These are phyloP conservation scores for Carex arenaria DNA, from an alignment of 202 grass and related monocot species.

Conservation along the genomic window DNA sequence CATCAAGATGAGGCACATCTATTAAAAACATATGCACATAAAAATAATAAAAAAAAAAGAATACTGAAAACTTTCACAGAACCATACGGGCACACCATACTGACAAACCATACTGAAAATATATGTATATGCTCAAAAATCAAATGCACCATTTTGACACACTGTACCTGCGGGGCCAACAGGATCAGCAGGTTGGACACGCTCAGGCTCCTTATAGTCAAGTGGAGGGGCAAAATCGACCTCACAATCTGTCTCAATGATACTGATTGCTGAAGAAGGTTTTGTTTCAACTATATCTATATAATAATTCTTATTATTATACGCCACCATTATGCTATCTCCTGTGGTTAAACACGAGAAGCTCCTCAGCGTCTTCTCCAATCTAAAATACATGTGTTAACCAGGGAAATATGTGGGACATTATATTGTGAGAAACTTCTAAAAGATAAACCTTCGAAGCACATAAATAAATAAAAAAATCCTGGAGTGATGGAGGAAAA, in stretches of 20 bases:
- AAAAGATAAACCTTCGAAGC: slow-evolving; percentile 1
- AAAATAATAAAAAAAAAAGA: not conserved
- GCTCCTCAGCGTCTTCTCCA: slow-evolving; percentile 93
- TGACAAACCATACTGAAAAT: not conserved
- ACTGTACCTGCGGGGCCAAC: slow-evolving; percentile 35
- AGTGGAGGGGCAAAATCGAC: slow-evolving; percentile 99
- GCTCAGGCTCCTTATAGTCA: slow-evolving; percentile 85
- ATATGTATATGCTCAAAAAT: not conserved
- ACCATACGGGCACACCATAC: not conserved
- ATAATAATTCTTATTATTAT: slow-evolving; percentile 98
- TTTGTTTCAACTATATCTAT: slow-evolving; percentile 99
- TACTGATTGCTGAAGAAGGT: slow-evolving; percentile 80
- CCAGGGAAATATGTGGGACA: not conserved
- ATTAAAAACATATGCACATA: not conserved
- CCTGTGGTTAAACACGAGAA: slow-evolving; percentile 93
- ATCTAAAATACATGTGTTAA: slow-evolving; percentile 37
- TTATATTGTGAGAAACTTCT: slow-evolving; percentile 2
- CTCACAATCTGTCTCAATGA: slow-evolving; percentile 99
- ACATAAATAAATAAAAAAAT: not conserved
- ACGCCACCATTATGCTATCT: slow-evolving; percentile 98
- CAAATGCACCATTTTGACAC: not conserved
- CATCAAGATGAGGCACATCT: not conserved
- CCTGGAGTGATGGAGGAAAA: not conserved
- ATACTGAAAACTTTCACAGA: not conserved
- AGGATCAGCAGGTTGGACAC: slow-evolving; percentile 36